phyloP scores from a whole-genome alignment of 2,329 filamentous ascomycete genomes.

The Cladophialophora exuberans region DNA sequence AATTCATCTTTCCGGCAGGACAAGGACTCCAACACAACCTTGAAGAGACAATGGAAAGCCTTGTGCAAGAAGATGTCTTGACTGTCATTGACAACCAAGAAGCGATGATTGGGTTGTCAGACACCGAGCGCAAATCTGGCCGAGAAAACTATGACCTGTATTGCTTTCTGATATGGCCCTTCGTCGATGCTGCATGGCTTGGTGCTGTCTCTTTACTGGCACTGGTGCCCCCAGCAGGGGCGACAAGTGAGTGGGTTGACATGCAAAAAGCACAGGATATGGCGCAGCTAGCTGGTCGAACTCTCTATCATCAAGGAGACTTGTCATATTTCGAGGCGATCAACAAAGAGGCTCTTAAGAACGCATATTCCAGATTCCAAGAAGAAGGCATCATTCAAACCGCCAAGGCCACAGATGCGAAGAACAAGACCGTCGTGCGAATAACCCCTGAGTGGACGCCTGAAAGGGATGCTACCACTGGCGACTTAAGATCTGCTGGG shows the following conservation, averaged over 20 bases:
- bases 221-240: constrained; percentile 69
- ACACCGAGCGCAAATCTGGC: constrained; percentile 74
- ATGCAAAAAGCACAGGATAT: constrained; percentile 76
- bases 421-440: constrained; percentile 54
- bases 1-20: constrained; percentile 91
- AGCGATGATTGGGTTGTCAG: constrained; percentile 74
- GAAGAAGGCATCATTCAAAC: constrained; percentile 87
- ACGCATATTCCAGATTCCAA: constrained; percentile 83
- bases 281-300: constrained; percentile 88
- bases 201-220: constrained; percentile 87
- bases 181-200: constrained; percentile 93
- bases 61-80: constrained; percentile 80
- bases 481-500: constrained; percentile 68
- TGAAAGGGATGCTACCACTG: constrained; percentile 63
- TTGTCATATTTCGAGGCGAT: constrained; percentile 97
- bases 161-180: constrained; percentile 98
- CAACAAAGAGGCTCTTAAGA: constrained; percentile 96
- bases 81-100: constrained; percentile 62
- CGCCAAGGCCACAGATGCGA: constrained; percentile 64
- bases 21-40: constrained; percentile 79
- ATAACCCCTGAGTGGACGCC: constrained; percentile 77
- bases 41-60: constrained; percentile 73
- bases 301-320: constrained; percentile 95
- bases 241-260: constrained; percentile 70
- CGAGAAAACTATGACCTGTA: constrained; percentile 98